These are phyloP conservation scores for Metarhizium sp. DNA, from an alignment of 2,329 filamentous ascomycete species.

Conservation along the genomic window DNA sequence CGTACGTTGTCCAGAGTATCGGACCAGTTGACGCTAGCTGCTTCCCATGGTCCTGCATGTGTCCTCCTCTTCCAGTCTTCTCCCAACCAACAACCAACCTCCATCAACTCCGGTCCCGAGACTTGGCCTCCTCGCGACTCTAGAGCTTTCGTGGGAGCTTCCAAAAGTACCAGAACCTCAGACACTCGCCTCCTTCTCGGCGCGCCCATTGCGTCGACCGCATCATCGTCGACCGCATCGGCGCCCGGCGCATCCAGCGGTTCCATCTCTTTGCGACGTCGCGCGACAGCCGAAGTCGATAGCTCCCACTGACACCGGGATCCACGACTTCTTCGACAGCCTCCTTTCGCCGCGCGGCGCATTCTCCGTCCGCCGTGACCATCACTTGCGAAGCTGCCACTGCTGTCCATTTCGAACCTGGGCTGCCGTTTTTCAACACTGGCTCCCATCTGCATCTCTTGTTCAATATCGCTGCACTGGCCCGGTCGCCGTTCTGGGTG, in stretches of 20 bases:
- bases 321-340: neutral
- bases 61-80: neutral
- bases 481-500: slow-evolving; percentile 1
- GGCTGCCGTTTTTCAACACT: neutral
- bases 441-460: neutral
- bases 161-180: neutral
- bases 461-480: neutral
- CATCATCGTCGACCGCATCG: neutral
- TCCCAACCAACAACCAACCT: neutral
- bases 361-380: neutral
- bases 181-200: neutral
- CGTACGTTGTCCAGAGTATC: neutral
- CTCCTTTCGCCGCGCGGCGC: neutral
- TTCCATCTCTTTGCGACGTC: neutral
- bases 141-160: neutral
- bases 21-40: neutral
- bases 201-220: neutral
- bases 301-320: neutral
- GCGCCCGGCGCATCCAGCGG: neutral
- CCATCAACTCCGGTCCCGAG: slow-evolving; percentile 1
- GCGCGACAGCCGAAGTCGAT: neutral
- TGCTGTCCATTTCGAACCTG: neutral
- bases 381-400: neutral
- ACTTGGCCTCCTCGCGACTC: neutral
- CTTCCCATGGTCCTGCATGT: neutral